phyloP scores from a whole-genome alignment of 2,329 filamentous ascomycete genomes.

The Aspergillus puulaauensis region DNA sequence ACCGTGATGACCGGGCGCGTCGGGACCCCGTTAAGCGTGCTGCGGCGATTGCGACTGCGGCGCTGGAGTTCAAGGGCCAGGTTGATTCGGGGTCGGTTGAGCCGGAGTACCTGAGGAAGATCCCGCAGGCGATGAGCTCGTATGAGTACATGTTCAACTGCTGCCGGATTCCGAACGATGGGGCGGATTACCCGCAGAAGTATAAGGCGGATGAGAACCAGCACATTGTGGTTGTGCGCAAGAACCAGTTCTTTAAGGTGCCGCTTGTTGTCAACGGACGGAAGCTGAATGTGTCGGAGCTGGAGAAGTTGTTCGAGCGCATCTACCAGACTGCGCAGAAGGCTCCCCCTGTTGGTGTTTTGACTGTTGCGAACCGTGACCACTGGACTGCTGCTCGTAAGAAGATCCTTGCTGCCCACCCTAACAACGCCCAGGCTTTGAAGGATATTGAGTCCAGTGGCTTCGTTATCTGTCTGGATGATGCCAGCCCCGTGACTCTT shows the following conservation, averaged over 20 bases:
- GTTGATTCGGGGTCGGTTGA: conserved; percentile 81
- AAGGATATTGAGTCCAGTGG: conserved; percentile 83
- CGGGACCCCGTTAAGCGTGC: conserved; percentile 89
- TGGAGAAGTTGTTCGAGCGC: conserved; percentile 83
- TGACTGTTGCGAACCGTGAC: conserved; percentile 92
- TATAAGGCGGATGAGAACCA: conserved; percentile 73
- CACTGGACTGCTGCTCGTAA: conserved; percentile 84
- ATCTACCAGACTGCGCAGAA: conserved; percentile 76
- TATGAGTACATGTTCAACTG: conserved; percentile 99
- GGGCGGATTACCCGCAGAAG: conserved; percentile 80
- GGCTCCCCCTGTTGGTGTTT: conserved; percentile 71
- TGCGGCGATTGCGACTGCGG: conserved; percentile 81
- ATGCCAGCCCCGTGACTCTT: conserved; percentile 84
- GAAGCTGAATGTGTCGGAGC: conserved; percentile 83
- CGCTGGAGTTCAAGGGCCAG: conserved; percentile 90
- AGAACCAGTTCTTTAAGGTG: conserved; percentile 98
- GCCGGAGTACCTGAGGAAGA: conserved; percentile 98
- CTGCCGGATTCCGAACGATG: conserved; percentile 78
- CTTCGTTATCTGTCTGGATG: conserved; percentile 91
- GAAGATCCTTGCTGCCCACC: conserved; percentile 71
- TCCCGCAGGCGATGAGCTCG: conserved; percentile 96
- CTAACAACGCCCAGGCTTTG: conserved; percentile 74
- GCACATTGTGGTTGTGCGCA: conserved; percentile 85
- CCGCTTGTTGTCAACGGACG: conserved; percentile 75
- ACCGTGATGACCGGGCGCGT: conserved; percentile 86